Evolutionary conservation across 2,329 filamentous ascomycete genomes (phyloP).

Genomic region (Fusarium oxysporum): DNA sequence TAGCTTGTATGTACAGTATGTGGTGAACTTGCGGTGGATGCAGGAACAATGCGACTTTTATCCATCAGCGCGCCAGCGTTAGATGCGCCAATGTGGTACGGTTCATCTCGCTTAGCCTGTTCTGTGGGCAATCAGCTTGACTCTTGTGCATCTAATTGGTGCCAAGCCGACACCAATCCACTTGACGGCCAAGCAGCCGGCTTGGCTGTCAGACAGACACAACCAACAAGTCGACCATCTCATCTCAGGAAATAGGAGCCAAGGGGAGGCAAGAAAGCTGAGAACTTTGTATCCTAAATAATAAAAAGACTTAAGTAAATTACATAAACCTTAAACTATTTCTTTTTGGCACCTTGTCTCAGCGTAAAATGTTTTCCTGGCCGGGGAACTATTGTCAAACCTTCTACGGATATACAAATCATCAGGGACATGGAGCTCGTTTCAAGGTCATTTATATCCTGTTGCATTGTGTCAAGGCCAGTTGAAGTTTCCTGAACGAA

Average conservation of each 20-base stretch:
- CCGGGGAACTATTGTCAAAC: not conserved
- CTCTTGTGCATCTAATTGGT: not conserved
- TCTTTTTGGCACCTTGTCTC: not conserved
- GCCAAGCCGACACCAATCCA: not conserved
- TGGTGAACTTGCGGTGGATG: rapidly evolving
- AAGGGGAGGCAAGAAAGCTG: not conserved
- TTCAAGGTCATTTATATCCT: not conserved
- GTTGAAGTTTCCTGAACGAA: not conserved
- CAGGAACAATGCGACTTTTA: not conserved
- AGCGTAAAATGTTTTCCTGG: not conserved
- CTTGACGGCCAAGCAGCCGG: not conserved
- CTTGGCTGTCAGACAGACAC: not conserved
- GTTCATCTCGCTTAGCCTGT: not conserved
- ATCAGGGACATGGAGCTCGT: not conserved
- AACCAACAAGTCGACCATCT: not conserved
- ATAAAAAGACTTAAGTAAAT: rapidly evolving
- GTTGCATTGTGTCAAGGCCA: not conserved
- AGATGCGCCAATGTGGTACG: not conserved
- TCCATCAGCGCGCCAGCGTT: rapidly evolving
- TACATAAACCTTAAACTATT: not conserved
- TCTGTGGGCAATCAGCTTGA: too few species aligned
- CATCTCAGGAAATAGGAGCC: not conserved
- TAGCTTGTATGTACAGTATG: rapidly evolving
- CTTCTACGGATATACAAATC: not conserved
- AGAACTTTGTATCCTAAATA: not conserved